Evolutionary conservation across 805 yeast species (phyloP), one percentile per base, ranked within the genome.

Genomic region (Saccharomycopsis sp.): DNA sequence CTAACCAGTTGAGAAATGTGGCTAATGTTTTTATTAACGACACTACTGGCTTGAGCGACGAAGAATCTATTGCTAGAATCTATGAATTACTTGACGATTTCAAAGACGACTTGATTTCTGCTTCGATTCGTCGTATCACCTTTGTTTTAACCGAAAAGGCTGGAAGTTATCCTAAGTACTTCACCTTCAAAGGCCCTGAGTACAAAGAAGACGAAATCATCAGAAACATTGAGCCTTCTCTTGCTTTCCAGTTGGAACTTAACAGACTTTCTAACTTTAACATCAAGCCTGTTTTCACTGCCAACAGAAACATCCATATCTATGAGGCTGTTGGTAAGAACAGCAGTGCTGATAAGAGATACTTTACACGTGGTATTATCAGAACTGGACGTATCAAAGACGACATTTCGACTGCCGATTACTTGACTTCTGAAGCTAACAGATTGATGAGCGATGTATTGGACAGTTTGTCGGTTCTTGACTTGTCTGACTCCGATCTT

Each of bases 171-270:
- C 99, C 99, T 67, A 89, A 87, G 73, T 94, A 93, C 78, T 94
- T 86, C 78, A 94, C 98, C 44, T 94, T 89, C 82, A 89, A 88
- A 68, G 96, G 93, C 62, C 96, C 96, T 56, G 79, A 80, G 42
- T 94, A 87, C 70, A 68, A 67, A 41, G 99, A 94, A 76, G 96
- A 94, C 76, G 84, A 86, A 74, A 92, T 92, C 20, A 88, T 94
- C 71, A 91, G 99, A 78, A 97, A 94, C 72, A 91, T 94, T 66
- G 98, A 94, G 74, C 99, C 99, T 23, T 97, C 98, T 49, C 79
- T 93, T 68, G 98, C 99, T 56, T 94, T 85, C 87, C 99, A 94
- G 78, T 81, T 94, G 65, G 99, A 94, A 75, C 80, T 94, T 63
- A 93, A 89, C 68, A 85, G 98, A 76, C 80, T 94, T 74, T 89